Base-by-base conservation (phyloP, 108 stramenopile genomes). In the Nitzschia palea region DNA sequence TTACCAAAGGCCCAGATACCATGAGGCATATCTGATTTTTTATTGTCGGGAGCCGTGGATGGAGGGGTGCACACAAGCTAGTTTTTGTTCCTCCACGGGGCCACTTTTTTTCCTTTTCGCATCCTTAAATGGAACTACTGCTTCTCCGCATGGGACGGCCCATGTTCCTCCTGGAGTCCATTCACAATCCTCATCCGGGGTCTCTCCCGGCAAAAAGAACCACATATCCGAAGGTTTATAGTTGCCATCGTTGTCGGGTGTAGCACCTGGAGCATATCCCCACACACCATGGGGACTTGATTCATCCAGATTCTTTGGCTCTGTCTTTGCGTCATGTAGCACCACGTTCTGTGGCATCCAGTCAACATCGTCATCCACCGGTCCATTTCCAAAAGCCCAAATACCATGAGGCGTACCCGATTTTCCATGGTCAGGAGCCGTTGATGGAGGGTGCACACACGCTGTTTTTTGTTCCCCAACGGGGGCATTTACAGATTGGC, bases 211-310 rank as follows among this genome's bases (percentile, higher is more conserved):
- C 10, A 43, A 14, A 20, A 55, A 36, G 26, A 67, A 42, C 65
- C 65, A 67, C 33, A 55, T 35, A 2, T 44, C 65, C 9, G 40
- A 28, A 9, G 65, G 65, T 1, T 67, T 28, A 37, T 55, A 67
- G 37, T 53, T 67, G 14, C 65, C 65, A 43, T 67, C 53, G 15
- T 27, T 23, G 37, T 67, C 54, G 29, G 65, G 65, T 30, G 34
- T 36, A 5, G 65, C 65, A 3, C 44, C 65, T 25, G 53, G 51
- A 15, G 27, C 54, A 29, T 55, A 45, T 26, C 65, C 65, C 2
- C 29, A 67, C 22, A 48, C 22, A 17, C 65, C 65, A 33, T 67
- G 65, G 1, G 37, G 52, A 27, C 4, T 14, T 0, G 36, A 43
- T 18, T 53, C 34, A 22, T 67, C 53, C 12, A 67, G 37, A 55